These are phyloP conservation scores for Aspergillus fischeri DNA, from an alignment of 2,329 filamentous ascomycete genomes.

Conservation along the genomic window DNA sequence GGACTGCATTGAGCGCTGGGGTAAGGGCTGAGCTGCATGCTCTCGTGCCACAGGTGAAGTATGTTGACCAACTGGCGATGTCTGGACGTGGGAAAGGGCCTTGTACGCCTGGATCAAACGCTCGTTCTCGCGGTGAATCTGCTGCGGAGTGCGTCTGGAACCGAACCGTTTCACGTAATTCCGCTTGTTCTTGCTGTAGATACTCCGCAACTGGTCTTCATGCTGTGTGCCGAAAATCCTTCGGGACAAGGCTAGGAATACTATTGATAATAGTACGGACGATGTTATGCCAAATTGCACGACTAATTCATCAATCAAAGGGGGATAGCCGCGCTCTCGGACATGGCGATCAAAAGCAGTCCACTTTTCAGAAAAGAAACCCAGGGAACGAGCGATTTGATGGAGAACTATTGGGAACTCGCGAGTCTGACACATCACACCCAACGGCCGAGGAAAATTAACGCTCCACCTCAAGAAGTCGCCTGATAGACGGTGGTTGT, in stretches of 20 bases:
- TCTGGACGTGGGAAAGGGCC: not conserved
- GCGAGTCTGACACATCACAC: constrained; percentile 25
- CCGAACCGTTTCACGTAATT: constrained; percentile 16
- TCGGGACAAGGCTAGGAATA: constrained; percentile 44
- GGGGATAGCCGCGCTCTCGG: constrained; percentile 45
- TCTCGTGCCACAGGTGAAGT: not conserved
- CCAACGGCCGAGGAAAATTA: constrained; percentile 43
- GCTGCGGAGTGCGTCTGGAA: not conserved
- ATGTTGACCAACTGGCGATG: not conserved
- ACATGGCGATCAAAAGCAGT: constrained; percentile 29
- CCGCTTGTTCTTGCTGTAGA: constrained; percentile 18
- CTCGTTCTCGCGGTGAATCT: constrained; percentile 5
- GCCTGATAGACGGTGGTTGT: constrained; percentile 41
- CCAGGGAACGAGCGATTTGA: constrained; percentile 45
- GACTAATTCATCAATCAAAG: constrained; percentile 55
- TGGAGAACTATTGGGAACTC: constrained; percentile 30
- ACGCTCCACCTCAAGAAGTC: constrained; percentile 44
- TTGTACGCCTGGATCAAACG: not conserved
- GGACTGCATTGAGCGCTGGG: not conserved
- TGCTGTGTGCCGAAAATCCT: constrained; percentile 15
- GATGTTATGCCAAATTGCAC: constrained; percentile 49
- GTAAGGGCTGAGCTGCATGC: not conserved
- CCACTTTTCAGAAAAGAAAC: constrained; percentile 43
- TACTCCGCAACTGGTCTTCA: constrained; percentile 12
- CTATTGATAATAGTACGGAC: constrained; percentile 48